A percentile compares a stretch with the other conserved stretches of the same genome.
Conservation (phyloP, 2,329 filamentous ascomycete species). For the Hypoxylon rubiginosum region DNA sequence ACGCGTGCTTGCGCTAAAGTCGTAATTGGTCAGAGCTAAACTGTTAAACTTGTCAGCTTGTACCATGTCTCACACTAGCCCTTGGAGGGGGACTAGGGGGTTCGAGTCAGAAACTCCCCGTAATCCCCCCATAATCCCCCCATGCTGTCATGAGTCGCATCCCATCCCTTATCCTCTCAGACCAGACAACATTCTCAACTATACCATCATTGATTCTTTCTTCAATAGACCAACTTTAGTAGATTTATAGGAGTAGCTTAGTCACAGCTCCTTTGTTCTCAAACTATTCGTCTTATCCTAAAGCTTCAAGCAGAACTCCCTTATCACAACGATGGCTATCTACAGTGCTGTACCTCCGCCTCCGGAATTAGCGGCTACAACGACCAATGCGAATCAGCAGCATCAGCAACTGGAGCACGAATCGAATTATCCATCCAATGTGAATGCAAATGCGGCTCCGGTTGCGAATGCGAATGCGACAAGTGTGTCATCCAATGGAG, state of each 20-base stretch:
- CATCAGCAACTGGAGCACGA: conserved; percentile 35
- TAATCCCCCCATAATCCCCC: too few relatives aligned
- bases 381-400: conserved; percentile 37
- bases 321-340: conserved; percentile 57
- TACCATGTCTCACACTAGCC: neutral
- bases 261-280: neutral
- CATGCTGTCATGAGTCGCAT: conserved; percentile 33
- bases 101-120: conserved; percentile 19
- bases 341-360: conserved; percentile 67
- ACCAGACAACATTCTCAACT: neutral
- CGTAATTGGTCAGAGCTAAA: conserved; percentile 49
- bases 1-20: conserved; percentile 40
- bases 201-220: conserved; percentile 1
- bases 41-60: too few relatives aligned
- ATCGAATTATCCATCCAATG: conserved; percentile 41
- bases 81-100: too few relatives aligned
- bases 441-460: conserved; percentile 40
- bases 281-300: neutral
- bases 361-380: conserved; percentile 52
- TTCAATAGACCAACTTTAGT: conserved; percentile 1
- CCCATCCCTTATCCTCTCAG: neutral
- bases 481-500: conserved; percentile 52
- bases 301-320: conserved; percentile 1
- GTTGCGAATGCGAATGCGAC: conserved; percentile 41
- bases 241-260: neutral